phyloP scores from a whole-genome alignment of 108 stramenopile genomes.

The Cylindrotheca closterium region DNA sequence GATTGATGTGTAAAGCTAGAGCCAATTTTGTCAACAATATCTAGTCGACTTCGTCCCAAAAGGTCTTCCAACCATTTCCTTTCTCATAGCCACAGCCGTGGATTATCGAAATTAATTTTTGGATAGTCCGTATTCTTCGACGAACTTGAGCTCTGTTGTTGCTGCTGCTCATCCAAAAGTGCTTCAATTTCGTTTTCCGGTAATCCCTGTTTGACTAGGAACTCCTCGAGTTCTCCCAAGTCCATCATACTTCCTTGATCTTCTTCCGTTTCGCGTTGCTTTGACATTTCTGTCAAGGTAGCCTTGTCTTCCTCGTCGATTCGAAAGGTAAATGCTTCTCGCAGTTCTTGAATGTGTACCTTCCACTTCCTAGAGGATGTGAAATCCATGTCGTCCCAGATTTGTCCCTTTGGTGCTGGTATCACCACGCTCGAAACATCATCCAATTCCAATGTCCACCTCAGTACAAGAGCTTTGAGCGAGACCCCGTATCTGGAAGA shows the following conservation, averaged over 20 bases:
- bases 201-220: not conserved
- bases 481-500: slow-evolving; percentile 63
- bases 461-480: slow-evolving; percentile 51
- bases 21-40: too few species aligned
- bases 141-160: not conserved
- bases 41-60: too few species aligned
- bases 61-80: too few species aligned
- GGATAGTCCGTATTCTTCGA: not conserved
- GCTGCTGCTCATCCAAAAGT: not conserved
- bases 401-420: not conserved
- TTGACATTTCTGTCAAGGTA: not conserved
- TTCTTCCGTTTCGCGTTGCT: not conserved
- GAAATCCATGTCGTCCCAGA: slow-evolving; percentile 11
- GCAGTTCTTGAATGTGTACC: slow-evolving; percentile 24
- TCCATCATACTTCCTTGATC: too few species aligned
- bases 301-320: slow-evolving; percentile 64
- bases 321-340: slow-evolving; percentile 66
- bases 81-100: slow-evolving; percentile 11
- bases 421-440: slow-evolving; percentile 5
- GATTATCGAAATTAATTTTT: slow-evolving; percentile 26
- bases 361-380: slow-evolving; percentile 6
- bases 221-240: not conserved
- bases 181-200: not conserved
- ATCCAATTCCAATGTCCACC: slow-evolving; percentile 61
- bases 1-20: too few species aligned